Evolutionary conservation across 345 rosid species (phyloP).

Genomic region (Lepidium didymum): DNA sequence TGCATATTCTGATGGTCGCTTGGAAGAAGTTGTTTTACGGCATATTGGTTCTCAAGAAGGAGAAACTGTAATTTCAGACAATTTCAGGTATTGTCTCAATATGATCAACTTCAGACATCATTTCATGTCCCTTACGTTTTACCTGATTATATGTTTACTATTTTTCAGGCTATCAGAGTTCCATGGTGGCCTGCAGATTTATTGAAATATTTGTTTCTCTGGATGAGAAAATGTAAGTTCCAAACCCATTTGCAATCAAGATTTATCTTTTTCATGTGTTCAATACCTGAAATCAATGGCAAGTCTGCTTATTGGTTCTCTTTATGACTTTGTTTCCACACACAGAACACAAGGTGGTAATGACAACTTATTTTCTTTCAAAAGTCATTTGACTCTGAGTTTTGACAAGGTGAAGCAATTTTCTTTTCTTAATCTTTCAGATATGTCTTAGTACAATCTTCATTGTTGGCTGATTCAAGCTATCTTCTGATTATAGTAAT

Average conservation of each 20-base stretch:
- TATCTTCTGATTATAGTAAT: conserved; percentile 10
- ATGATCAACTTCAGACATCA: background rate
- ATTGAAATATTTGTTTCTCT: background rate
- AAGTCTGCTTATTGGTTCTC: background rate
- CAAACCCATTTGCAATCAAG: background rate
- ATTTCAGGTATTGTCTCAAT: conserved; percentile 27
- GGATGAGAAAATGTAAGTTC: conserved; percentile 13
- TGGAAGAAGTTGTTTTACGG: conserved; percentile 67
- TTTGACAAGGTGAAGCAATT: too few species aligned
- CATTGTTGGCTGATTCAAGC: conserved; percentile 9
- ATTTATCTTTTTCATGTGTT: background rate
- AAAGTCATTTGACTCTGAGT: background rate
- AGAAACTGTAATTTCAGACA: conserved; percentile 49
- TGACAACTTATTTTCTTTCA: background rate
- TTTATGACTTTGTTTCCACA: background rate
- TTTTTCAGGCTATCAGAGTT: conserved; percentile 66
- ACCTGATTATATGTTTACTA: background rate
- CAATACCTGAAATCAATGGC: background rate
- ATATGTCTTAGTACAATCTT: background rate
- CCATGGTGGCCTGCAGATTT: conserved; percentile 44
- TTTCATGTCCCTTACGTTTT: background rate
- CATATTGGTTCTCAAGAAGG: conserved; percentile 73
- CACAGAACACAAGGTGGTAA: conserved; percentile 13
- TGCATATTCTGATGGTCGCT: conserved; percentile 62
- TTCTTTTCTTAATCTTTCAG: background rate